Base-by-base conservation (phyloP, 2,329 filamentous ascomycete species). In the Metarhizium brunneum region DNA sequence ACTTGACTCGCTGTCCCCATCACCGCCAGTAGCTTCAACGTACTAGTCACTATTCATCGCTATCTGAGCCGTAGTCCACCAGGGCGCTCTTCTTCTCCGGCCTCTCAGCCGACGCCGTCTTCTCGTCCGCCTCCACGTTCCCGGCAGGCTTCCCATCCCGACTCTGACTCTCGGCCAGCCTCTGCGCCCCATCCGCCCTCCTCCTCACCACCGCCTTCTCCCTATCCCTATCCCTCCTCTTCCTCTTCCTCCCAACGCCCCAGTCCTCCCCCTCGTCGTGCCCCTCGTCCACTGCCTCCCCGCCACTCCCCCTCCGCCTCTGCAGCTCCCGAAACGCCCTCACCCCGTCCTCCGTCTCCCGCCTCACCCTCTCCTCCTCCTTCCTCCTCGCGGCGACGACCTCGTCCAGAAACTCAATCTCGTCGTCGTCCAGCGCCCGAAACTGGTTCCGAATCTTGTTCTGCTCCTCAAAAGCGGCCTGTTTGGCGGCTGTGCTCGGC, bases 401-500 rank as follows among this genome's bases (percentile, higher is more conserved):
- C 49, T 79, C 80, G 50, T 86, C 83, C 52, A 94, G 71, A 61
- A 90, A 92, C 20, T 87, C 87, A 52, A 87, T 77, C 72, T 92
- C 89, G 66, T 91, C 87, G 57, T 90, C 87, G 66, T 92, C 86
- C 35, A 94, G 77, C 3, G 86, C 77, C 43, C 85, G 82, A 67
- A 91, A 92, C 72, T 92, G 89, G 64, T 92, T 88, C 65, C 83
- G 82, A 53, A 92, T 74, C 60, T 80, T 80, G 59, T 79, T 80
- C 59, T 85, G 78, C 69, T 92, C 88, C 68, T 91, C 88, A 68
- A 91, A 90, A 8, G 85, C 87, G 20, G 88, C 88, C 72, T 92
- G 87, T 70, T 92, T 92, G 56, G 87, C 87, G 60, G 85, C 88
- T 87, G 56, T 14, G 42, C 16, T 20, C 2, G 14, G n/a, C 40